Evolutionary conservation across 176 grass and related monocot species (phyloP), one percentile per base, ranked within the genome.

Genomic region (Juncus effusus): DNA sequence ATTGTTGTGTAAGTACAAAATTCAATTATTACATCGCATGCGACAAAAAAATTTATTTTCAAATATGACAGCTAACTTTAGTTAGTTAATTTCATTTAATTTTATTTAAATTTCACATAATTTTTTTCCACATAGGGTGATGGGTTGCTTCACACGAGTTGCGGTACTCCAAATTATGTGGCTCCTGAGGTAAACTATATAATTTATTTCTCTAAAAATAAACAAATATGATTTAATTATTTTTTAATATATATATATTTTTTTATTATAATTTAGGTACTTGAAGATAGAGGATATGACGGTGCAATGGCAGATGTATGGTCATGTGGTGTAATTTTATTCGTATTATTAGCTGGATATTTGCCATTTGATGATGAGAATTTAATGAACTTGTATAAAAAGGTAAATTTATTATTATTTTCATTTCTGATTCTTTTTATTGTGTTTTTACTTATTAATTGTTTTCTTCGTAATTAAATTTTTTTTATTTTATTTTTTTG

Each of bases 291-390:
- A 87, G 94, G 94, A 45, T 99, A 99, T 82, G 85, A 93, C 65
- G 94, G 94, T 73, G 88, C 89, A 74, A 68, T 83, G 71, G 89
- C 94, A 9, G 94, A 99, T 80, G 69, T 99, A 53, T 99, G 95
- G 95, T 99, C 95, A 51, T 99, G 95, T 49, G 95, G 95, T 72
- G 86, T 99, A 37, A 99, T 99, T 69, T 88, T 99, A 71, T 99
- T 85, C 70, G 83, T 99, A 61, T 53, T 99, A 50, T 76, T 99
- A 69, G 83, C 88, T 14, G 94, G 94, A 44, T 99, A 78, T 85
- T 85, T 99, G 71, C 94, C 94, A 56, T 99, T 93, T 54, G 94
- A 99, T 79, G 94, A 99, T 74, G 81, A 88, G 6, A 93, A 85
- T 81, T 84, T 93, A 75, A 90, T 99, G 57, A 62, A 62, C 38